Evolutionary conservation across 2,329 filamentous ascomycete genomes (phyloP), one percentile per base, ranked within the genome.

Genomic region (Tolypocladium inflatum): DNA sequence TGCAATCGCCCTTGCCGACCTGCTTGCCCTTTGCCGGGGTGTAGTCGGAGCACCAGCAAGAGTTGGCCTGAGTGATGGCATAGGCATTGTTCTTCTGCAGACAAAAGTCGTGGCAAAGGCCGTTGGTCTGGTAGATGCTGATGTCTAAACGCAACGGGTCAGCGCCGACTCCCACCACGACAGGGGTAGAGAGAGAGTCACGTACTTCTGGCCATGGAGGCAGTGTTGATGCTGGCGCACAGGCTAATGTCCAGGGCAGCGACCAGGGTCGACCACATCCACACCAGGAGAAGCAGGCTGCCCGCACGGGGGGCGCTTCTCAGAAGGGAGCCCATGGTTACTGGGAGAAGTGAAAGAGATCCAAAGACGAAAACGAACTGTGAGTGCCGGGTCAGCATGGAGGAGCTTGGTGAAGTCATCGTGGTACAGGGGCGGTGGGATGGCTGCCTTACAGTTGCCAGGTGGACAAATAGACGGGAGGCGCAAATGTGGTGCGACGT

Each of bases 41-140:
- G 65, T 85, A 85, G 68, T 91, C 80, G 42, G 87, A 86, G 69
- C 89, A 93, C 88, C 88, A 93, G 68, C 89, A 93, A 55, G 78
- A 71, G 38, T 82, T 75, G 19, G 73, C 78, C 64, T 90, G 81
- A 1, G 91, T 75, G 54, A 93, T 76, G 62, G 87, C 88, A 61
- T 86, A 89, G 43, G 88, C 87, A 62, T 78, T 88, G 19, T 76
- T 64, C 23, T 68, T 66, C 35, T 39, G 38, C 33, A 71, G 65
- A 72, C 89, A 93, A 54, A 78, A 78, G 54, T 81, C 74, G 55
- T 77, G 73, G 68, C 89, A 93, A 15, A 85, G 78, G 37, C 88
- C 88, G 64, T 90, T 85, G 23, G 87, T 88, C 69, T 91, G 87
- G 61, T 73, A 87, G 62, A 78, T 80, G 61, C 77, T 81, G 38